Evolutionary conservation across 345 rosid genomes (phyloP).

Genomic region (Eucalyptus regnans): DNA sequence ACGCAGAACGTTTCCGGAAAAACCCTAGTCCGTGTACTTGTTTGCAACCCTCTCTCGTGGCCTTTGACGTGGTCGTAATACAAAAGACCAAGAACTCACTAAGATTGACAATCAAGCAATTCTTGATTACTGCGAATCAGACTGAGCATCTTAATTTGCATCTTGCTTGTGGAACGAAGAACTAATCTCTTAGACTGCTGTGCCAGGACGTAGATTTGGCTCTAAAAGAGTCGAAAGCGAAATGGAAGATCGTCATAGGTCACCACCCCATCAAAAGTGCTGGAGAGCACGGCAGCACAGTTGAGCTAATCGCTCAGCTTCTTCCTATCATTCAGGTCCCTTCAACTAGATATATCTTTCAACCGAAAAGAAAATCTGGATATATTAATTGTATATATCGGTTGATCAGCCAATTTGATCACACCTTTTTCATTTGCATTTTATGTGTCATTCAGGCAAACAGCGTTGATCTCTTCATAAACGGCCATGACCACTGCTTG

Average conservation of each 20-base stretch:
- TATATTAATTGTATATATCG: neutral
- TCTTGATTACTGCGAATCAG: neutral
- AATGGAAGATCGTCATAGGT: slow-evolving; percentile 43
- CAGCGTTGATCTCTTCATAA: slow-evolving; percentile 29
- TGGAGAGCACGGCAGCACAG: slow-evolving; percentile 34
- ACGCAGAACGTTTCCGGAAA: neutral
- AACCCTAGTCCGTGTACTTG: neutral
- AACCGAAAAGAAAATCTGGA: neutral
- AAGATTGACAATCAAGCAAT: neutral
- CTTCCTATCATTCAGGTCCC: slow-evolving; percentile 33
- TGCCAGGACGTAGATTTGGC: slow-evolving; percentile 17
- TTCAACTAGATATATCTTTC: neutral
- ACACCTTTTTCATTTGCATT: neutral
- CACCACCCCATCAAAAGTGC: slow-evolving; percentile 41
- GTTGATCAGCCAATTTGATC: neutral
- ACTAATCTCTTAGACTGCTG: neutral
- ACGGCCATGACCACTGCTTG: slow-evolving; percentile 49
- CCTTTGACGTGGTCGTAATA: neutral
- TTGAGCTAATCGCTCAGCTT: slow-evolving; percentile 9
- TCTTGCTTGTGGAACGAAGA: neutral
- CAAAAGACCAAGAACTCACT: neutral
- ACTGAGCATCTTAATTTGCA: neutral
- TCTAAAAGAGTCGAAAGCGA: slow-evolving; percentile 23
- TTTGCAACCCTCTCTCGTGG: neutral
- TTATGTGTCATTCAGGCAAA: slow-evolving; percentile 9